phyloP scores from a whole-genome alignment of 2,329 filamentous ascomycete genomes.

The Cryphonectria carpinicola region DNA sequence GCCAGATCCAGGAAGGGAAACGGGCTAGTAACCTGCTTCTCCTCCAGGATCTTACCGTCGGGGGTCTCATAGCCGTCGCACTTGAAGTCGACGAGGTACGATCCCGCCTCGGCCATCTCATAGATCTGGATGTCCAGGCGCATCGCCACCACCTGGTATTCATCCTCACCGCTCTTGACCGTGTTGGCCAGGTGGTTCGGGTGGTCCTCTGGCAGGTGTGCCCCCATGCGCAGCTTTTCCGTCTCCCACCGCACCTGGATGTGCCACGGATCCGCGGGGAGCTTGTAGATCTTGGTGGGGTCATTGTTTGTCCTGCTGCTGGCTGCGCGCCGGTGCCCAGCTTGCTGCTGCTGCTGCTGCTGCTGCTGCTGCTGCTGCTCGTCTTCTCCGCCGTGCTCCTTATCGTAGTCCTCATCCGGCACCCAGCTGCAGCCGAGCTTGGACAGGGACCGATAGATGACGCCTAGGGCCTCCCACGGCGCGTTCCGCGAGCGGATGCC shows the following conservation, averaged over 20 bases:
- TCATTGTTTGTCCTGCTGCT: slow-evolving; percentile 49
- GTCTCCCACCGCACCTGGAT: slow-evolving; percentile 90
- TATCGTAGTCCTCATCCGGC: slow-evolving; percentile 62
- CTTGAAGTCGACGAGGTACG: slow-evolving; percentile 98
- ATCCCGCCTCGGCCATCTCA: slow-evolving; percentile 80
- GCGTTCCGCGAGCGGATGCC: slow-evolving; percentile 94
- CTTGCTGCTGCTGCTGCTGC: slow-evolving; percentile 44
- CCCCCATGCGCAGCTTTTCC: slow-evolving; percentile 55
- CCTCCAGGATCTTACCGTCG: slow-evolving; percentile 76
- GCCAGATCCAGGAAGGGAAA: slow-evolving; percentile 97
- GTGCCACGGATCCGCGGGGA: slow-evolving; percentile 95
- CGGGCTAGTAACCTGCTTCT: slow-evolving; percentile 93
- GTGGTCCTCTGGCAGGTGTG: slow-evolving; percentile 39
- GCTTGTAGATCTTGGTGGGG: slow-evolving; percentile 68
- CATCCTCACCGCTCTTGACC: slow-evolving; percentile 47
- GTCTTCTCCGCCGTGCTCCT: slow-evolving; percentile 48
- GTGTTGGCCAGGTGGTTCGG: slow-evolving; percentile 31
- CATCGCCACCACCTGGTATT: slow-evolving; percentile 78
- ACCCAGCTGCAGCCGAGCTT: slow-evolving; percentile 92
- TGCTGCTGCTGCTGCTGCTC: slow-evolving; percentile 45
- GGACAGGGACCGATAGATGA: slow-evolving; percentile 88
- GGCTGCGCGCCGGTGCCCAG: slow-evolving; percentile 36
- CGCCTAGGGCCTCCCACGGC: slow-evolving; percentile 90
- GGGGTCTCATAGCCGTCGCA: slow-evolving; percentile 91
- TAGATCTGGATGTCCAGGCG: slow-evolving; percentile 97